A percentile compares a stretch with the other conserved stretches of the same genome.
phyloP scores from a whole-genome alignment of 73 alveolate genomes.

The Tetrahymena borealis region DNA sequence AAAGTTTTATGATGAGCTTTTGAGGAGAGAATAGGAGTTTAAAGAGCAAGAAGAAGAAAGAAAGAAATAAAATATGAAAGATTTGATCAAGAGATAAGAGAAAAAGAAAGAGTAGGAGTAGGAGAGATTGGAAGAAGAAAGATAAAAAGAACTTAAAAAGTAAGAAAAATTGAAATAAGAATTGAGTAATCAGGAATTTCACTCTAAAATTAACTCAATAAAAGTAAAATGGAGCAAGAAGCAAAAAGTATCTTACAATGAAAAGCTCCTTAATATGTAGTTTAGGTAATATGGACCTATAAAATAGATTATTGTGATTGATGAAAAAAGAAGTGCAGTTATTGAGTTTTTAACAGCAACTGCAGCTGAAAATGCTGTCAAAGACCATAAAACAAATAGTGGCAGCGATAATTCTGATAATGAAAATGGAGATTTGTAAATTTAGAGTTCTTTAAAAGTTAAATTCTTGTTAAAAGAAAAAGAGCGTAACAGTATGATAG shows the following conservation, averaged over 20 bases:
- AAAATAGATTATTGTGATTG: neutral
- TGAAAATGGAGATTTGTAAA: neutral
- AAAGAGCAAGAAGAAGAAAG: neutral
- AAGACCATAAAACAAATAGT: neutral
- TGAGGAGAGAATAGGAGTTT: neutral
- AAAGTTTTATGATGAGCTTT: neutral
- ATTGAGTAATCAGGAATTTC: neutral
- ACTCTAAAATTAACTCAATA: neutral
- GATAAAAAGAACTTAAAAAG: neutral
- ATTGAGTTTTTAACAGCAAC: neutral
- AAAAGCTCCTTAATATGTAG: neutral
- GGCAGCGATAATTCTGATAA: neutral
- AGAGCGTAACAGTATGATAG: neutral
- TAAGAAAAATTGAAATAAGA: neutral
- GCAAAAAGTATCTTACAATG: neutral
- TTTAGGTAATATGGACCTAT: neutral
- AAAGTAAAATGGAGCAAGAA: neutral
- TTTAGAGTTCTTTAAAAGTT: neutral
- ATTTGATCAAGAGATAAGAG: neutral
- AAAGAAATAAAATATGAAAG: neutral
- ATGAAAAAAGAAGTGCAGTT: neutral
- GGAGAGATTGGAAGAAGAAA: neutral
- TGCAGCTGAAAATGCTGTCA: neutral
- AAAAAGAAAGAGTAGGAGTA: neutral
- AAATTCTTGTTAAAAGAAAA: neutral